phyloP scores from a whole-genome alignment of 73 alveolate species.

The Blepharisma japonicum region DNA sequence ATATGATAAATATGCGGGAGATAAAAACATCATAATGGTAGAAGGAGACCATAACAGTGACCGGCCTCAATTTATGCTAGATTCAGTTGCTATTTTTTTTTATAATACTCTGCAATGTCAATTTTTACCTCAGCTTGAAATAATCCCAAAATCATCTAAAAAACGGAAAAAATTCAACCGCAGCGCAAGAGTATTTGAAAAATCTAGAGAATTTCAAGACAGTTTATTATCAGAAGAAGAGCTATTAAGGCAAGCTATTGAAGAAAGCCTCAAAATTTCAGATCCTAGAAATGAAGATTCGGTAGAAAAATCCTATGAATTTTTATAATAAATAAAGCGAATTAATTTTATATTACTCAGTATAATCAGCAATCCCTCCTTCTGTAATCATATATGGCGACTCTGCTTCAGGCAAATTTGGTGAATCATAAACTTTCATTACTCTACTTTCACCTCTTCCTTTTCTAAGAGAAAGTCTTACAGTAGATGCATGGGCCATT shows the following conservation, averaged over 20 bases:
- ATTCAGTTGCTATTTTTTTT: conserved; percentile 58
- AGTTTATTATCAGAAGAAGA: neutral
- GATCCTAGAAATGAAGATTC: neutral
- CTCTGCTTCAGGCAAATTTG: conserved; percentile 93
- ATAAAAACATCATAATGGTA: conserved; percentile 34
- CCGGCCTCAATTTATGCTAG: conserved; percentile 48
- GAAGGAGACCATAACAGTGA: conserved; percentile 34
- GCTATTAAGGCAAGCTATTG: neutral
- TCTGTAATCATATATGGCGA: conserved; percentile 82
- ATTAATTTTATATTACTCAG: conserved; percentile 35
- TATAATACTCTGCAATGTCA: conserved; percentile 30
- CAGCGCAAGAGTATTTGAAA: no score
- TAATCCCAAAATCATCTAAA: neutral
- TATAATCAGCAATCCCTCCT: conserved; percentile 87
- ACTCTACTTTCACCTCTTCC: conserved; percentile 94
- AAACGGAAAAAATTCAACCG: neutral
- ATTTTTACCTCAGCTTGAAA: conserved; percentile 15
- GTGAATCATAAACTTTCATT: conserved; percentile 91
- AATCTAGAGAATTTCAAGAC: no score
- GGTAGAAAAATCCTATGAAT: neutral
- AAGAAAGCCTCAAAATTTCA: neutral
- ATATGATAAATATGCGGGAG: conserved; percentile 87
- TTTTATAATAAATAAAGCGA: no score
- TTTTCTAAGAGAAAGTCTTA: conserved; percentile 92
- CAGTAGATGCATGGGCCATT: conserved; percentile 97